Base-by-base conservation (phyloP, 345 rosid species). In the Eucalyptus urophylla region DNA sequence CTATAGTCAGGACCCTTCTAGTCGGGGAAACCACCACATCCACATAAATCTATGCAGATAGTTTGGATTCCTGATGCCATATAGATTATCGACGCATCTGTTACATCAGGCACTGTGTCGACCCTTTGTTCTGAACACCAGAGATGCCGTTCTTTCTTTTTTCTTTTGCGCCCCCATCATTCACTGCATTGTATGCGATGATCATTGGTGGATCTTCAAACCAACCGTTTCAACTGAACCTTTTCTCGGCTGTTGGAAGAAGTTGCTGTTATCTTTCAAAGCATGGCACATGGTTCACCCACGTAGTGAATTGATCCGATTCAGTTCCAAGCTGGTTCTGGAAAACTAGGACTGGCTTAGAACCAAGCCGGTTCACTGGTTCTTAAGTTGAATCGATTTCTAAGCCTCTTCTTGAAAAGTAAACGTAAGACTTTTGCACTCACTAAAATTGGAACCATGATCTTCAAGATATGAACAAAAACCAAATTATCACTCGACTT, bases 1-100 rank as follows among this genome's bases (percentile, higher is more conserved):
- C 88, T 24, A 93, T 95, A 44, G 80, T 94, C 54, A 95, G 90
- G 89, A 86, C 93, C 19, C 94, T 93, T 86, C 80, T 94, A 86
- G 50, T 25, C 2, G 91, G 92, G 21, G 89, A 93, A 44, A 86
- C 86, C n/a, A 86, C 87, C 80, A 29, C 86, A 4, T 43, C 60
- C 11, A 8, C 86, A 76, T 88, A 14, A 43, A 24, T 12, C 43
- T 17, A 33, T 21, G 80, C 40, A 69, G 24, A 17, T 5, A 9
- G 7, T 69, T 33, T 69, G 44, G 40, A 49, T 86, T n/a, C 44
- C 80, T 31, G 40, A 33, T 69, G 80, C 21, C 80, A 69, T 69
- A 8, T 19, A 7, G 56, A 7, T 53, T 53, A 53, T 69, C 6
- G 13, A 17, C 21, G 13, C 44, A 9, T 69, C 43, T 31, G 80